Conservation (phyloP, 1,284 basidiomycete species). For the Tremellales sp. region DNA sequence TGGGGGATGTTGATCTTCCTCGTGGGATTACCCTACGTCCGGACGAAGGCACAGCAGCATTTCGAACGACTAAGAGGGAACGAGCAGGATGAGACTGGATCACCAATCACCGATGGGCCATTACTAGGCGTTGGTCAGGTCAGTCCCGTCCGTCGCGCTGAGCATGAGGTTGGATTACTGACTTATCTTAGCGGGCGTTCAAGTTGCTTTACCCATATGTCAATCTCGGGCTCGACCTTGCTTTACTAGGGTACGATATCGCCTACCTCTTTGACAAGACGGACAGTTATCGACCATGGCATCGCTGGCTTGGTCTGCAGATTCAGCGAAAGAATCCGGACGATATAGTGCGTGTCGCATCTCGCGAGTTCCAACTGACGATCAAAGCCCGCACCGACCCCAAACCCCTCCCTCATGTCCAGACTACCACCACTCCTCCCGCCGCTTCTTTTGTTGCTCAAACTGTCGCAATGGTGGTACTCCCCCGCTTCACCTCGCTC, state of each 20-base stretch:
- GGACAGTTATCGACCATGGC: conserved; percentile 87
- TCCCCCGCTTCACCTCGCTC: conserved; percentile 87
- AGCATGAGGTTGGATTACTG: neutral
- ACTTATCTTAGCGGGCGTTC: conserved; percentile 53
- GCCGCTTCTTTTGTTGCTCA: conserved; percentile 91
- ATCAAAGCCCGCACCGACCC: neutral
- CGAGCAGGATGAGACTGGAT: conserved; percentile 58
- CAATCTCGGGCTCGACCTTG: conserved; percentile 71
- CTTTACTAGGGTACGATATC: conserved; percentile 78
- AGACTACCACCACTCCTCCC: conserved; percentile 57
- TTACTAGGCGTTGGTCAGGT: neutral
- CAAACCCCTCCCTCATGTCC: conserved; percentile 9
- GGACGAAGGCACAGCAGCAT: conserved; percentile 82
- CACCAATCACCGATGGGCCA: conserved; percentile 1
- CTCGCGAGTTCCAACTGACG: neutral
- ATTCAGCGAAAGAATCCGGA: conserved; percentile 26
- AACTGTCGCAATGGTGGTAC: conserved; percentile 99
- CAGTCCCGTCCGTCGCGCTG: neutral
- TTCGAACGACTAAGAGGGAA: conserved; percentile 83
- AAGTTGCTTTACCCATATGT: conserved; percentile 75
- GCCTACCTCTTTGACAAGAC: conserved; percentile 87
- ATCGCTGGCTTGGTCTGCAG: conserved; percentile 75
- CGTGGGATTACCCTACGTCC: conserved; percentile 82
- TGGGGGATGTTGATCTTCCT: conserved; percentile 70
- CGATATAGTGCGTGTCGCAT: conserved; percentile 14